Percentiles rank a stretch among this genome's conserved stretches.
Evolutionary conservation across 192 early-diverging fungal species (phyloP).

Genomic region (Mortierella antarctica): DNA sequence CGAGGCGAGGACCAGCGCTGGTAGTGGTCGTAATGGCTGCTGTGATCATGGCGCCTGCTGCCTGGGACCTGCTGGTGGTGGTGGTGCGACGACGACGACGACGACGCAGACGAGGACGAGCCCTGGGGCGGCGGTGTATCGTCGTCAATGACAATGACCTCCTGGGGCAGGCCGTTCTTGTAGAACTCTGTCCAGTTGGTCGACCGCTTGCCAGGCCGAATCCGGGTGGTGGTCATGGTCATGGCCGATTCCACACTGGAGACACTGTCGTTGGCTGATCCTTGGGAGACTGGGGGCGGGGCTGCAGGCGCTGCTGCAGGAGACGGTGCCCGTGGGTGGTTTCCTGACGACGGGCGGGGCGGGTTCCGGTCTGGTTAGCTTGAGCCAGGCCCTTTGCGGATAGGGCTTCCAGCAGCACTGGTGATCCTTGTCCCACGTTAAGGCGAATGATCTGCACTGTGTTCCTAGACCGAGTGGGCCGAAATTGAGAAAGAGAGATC

Average conservation of each 20-base stretch:
- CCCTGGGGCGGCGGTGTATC: constrained; percentile 42
- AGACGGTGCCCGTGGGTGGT: neutral
- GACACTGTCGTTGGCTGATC: neutral
- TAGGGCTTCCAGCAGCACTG: too few relatives aligned
- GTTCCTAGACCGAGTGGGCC: too few relatives aligned
- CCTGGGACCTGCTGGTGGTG: constrained; percentile 27
- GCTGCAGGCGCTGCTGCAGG: neutral
- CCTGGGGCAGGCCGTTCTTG: constrained; percentile 46
- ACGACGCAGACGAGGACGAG: constrained; percentile 19
- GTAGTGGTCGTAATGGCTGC: constrained; percentile 7
- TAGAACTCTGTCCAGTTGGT: constrained; percentile 45
- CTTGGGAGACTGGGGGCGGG: neutral
- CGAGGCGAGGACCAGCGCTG: constrained; percentile 16
- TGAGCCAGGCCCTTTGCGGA: too few relatives aligned
- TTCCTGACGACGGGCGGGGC: neutral
- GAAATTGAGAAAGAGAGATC: too few relatives aligned
- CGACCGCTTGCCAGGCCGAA: constrained; percentile 24
- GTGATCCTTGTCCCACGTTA: too few relatives aligned
- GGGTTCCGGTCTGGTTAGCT: too few relatives aligned
- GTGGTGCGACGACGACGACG: constrained; percentile 3
- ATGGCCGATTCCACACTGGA: neutral
- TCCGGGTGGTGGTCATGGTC: constrained; percentile 26
- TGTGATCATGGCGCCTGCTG: constrained; percentile 19
- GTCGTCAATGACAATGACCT: constrained; percentile 56
- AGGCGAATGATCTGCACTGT: too few relatives aligned